Base-by-base conservation (phyloP, 2,329 filamentous ascomycete genomes). In the Fusarium sp. region DNA sequence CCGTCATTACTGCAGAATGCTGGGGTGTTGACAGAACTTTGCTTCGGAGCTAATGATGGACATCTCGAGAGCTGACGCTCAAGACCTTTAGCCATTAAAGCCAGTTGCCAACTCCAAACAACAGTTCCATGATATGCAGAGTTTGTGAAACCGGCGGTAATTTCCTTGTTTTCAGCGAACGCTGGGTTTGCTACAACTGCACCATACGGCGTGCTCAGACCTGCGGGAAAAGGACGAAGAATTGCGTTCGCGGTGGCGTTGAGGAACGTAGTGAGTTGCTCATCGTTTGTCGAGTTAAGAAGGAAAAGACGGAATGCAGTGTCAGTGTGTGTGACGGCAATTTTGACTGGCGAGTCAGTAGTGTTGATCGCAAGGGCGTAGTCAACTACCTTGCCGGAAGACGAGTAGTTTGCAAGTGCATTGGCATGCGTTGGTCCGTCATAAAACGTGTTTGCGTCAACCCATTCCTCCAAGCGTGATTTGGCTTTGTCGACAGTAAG, bases 271-370 rank as follows among this genome's bases (percentile, higher is more conserved):
- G 85, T 88, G 1, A 90, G 81, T 66, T 91, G 87, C 0, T 77
- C 69, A 48, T 90, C 81, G 46, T 89, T 82, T 2, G 87, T 89
- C 0, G 85, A 83, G 71, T 90, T 90, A 36, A 91, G 81, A 2
- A 91, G 78, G 75, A 90, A 90, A 58, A 86, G 85, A 2, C 88
- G 86, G 79, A 90, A 91, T 52, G 85, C 88, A 62, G 88, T 86
- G 65, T 91, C 89, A 0, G 87, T 89, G 74, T 91, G 88, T 81
- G 90, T 87, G 18, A 91, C 82, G 28, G 81, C 79, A 1, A 91
- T 86, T 17, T 85, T 75, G 3, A 81, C 73, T 28, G 85, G 80
- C 22, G 84, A 78, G 46, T 83, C 77, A 59, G 84, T 81, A 4
- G 84, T 87, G 6, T 89, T 82, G 0, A 91, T 82, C 0, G 88